Base-by-base conservation (phyloP, 805 yeast genomes). In the Tetrapisispora iriomotensis region DNA sequence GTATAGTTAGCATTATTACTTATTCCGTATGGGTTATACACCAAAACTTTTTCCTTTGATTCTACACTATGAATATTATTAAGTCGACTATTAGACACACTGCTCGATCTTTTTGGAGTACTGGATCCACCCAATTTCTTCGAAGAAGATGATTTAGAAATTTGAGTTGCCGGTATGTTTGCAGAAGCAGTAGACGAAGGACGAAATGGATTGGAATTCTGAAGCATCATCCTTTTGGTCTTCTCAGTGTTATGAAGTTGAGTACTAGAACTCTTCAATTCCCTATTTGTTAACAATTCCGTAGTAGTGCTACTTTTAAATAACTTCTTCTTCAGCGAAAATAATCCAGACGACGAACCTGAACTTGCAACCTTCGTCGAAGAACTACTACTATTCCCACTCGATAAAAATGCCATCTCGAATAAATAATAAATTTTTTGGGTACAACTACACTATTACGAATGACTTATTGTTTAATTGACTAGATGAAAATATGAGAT, bases 1-100 rank as follows among this genome's bases (percentile, higher is more conserved):
- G n/a, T n/a, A n/a, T n/a, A n/a, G n/a, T n/a, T n/a, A n/a, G n/a
- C n/a, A n/a, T 41, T 41, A 6, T 42, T 43, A 31, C 46, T 51
- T 18, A 55, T 43, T 1, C 85, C 85, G 51, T 75, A 79, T 1
- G 86, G 86, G 49, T 79, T 79, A 58, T 78, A 79, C 29, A 70
- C 71, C 8, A 38, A 24, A 15, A 30, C 17, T 37, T 37, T 32
- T 9, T 28, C 25, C 12, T 6, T 22, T 8, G 23, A 18, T 4
- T 13, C 29, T 8, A 13, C 4, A 13, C 4, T 7, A 34, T 4
- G 17, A n/a, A 8, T 18, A 25, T 27, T 35, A 21, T n/a, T 29
- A 22, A 12, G 21, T 21, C 24, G 27, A 21, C n/a, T 12, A 4
- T n/a, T 17, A 12, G 34, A 23, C 13, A 29, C 6, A 24, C 39